Base-by-base conservation (phyloP, 768 basidiomycete species). In the Cystofilobasidium capitatum region DNA sequence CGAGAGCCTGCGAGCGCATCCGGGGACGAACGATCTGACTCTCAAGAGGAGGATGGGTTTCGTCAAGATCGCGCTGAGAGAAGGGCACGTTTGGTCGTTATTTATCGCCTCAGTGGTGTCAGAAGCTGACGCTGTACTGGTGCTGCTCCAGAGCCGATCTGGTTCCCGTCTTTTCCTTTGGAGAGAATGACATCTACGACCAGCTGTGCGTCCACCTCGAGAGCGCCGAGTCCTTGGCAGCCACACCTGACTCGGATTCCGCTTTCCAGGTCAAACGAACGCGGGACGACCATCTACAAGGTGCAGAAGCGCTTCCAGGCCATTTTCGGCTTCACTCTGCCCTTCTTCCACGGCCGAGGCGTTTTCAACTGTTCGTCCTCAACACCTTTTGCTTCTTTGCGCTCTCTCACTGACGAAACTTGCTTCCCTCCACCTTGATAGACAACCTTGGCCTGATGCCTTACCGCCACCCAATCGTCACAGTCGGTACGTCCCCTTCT, bases 151-250 rank as follows among this genome's bases (percentile, higher is more conserved):
- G 91, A 63, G 96, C 96, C 44, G 91, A 93, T 73, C 81, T 99
- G 14, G 96, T 99, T 0, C 96, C 96, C 0, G 93, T 97, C 3
- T 98, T 99, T 75, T 93, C 91, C 7, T 99, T 99, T 72, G 96
- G 96, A 16, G 96, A 99, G 80, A 98, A 98, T 75, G 96, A 98
- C 92, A 96, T 99, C 61, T 99, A 90, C 73, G 83, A 93, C 70
- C 94, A 99, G 79, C 88, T 98, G 86, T 88, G 55, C 61, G 77
- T 71, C 17, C 9, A 36, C 16, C 13, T 42, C 22, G 5, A 42
- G 12, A 58, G 31, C 10, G 9, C 31, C 35, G 17, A 37, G 4
- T 36, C 16, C 1, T 42, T 58, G 55, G n/a, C 17, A 37, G 17
- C 7, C 8, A 47, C 12, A 24, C 8, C 20, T 36, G 12, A 44